Base-by-base conservation (phyloP, 805 yeast species). In the Maudiozyma serrabonitensis region DNA sequence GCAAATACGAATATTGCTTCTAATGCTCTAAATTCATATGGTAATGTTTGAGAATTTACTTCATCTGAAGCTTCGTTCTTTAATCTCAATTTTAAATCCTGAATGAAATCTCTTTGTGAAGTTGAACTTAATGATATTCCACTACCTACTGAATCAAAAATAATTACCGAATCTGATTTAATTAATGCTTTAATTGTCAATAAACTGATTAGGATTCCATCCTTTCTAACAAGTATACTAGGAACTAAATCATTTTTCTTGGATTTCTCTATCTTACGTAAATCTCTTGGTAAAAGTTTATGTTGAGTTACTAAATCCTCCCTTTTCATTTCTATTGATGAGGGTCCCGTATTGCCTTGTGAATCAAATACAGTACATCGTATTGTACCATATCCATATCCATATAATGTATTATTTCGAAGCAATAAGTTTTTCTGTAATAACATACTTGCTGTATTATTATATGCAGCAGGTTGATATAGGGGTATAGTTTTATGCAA, bases 21-120 rank as follows among this genome's bases (percentile, higher is more conserved):
- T 39, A 93, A 63, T 0, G 97, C 99, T 45, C 95, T 72, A 60
- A 90, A 82, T 61, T 93, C 99, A 65, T 89, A 93, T 0, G 96
- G 91, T 18, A 88, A 69, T 5, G 75, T 57, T 47, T 62, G 63
- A 34, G 50, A 56, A 19, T 51, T 56, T 6, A 52, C 45, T 15
- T 56, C 55, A 15, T 54, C 52, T 16, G 52, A 49, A n/a, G 59
- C 58, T 38, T 54, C 54, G 34, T 60, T 60, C 18, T 55, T 52
- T 34, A 64, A 52, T 43, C 61, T 52, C 41, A 53, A 18, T 41
- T 53, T 51, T 46, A 66, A 49, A 48, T 57, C 61, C 15, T 50
- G 54, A 6, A 61, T 52, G 42, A 63, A 61, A 25, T 53, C 56
- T 49, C 53, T 53, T 37, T 64, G 66, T 4, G 65, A 50, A 11